phyloP scores from a whole-genome alignment of 73 alveolate genomes.

The Stentor roeselii region DNA sequence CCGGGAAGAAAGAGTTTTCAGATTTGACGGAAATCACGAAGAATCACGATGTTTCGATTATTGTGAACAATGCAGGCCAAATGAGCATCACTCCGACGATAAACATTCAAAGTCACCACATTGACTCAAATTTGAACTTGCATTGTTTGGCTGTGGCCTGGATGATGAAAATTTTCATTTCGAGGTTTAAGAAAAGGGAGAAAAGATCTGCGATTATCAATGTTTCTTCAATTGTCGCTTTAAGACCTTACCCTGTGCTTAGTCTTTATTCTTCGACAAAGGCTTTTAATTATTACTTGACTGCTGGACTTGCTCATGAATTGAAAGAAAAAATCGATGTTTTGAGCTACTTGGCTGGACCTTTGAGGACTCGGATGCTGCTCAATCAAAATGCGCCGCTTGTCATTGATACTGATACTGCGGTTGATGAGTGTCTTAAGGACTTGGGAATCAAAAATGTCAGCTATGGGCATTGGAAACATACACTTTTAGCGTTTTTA shows the following conservation, averaged over 20 bases:
- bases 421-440: constrained; percentile 3
- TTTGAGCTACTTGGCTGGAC: constrained; percentile 23
- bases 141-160: background rate
- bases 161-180: background rate
- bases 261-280: constrained; percentile 26
- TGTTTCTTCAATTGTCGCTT: constrained; percentile 12
- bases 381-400: background rate
- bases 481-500: background rate
- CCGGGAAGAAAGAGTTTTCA: background rate
- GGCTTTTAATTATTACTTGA: constrained; percentile 13
- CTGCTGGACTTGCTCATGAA: constrained; percentile 28
- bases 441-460: constrained; percentile 18
- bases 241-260: constrained; percentile 15
- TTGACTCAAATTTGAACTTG: background rate
- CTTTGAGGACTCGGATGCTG: constrained; percentile 19
- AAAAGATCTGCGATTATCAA: constrained; percentile 26
- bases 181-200: constrained; percentile 9
- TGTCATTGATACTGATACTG: background rate
- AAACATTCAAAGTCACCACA: background rate
- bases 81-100: too few species aligned
- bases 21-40: background rate
- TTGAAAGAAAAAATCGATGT: constrained; percentile 21
- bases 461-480: constrained; percentile 35
- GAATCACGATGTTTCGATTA: background rate
- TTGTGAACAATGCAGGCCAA: constrained; percentile 1